Evolutionary conservation across 2,329 filamentous ascomycete genomes (phyloP).

Genomic region (Beauveria australis): DNA sequence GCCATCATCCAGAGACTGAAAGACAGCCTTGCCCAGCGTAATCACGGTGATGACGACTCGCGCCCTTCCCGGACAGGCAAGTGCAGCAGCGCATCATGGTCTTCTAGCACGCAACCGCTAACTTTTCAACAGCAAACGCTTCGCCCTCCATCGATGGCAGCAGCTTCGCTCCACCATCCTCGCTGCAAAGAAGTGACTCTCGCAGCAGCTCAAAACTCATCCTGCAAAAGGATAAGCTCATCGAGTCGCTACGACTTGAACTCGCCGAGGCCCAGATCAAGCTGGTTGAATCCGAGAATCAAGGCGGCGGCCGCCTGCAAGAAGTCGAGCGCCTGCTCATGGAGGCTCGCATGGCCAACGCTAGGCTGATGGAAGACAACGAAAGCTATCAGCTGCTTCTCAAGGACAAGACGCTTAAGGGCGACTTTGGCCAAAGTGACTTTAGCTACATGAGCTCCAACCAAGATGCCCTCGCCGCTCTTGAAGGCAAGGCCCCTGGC

Average conservation of each 20-base stretch:
- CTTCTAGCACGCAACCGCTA: neutral
- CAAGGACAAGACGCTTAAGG: constrained; percentile 90
- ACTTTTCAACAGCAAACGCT: constrained; percentile 35
- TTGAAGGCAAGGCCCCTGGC: constrained; percentile 46
- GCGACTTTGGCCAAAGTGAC: constrained; percentile 77
- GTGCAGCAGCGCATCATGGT: neutral
- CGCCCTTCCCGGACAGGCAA: constrained; percentile 9
- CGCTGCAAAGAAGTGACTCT: constrained; percentile 79
- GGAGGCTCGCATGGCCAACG: constrained; percentile 92
- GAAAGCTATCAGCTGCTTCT: constrained; percentile 95
- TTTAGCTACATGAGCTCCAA: constrained; percentile 65
- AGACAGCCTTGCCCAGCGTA: constrained; percentile 74
- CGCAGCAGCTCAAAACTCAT: constrained; percentile 83
- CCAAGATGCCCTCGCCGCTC: constrained; percentile 55
- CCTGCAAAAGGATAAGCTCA: constrained; percentile 92
- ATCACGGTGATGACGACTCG: constrained; percentile 42
- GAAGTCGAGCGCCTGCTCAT: constrained; percentile 87
- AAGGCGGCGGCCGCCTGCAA: constrained; percentile 76
- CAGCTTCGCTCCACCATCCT: constrained; percentile 80
- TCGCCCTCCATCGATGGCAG: constrained; percentile 64
- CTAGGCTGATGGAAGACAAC: constrained; percentile 94
- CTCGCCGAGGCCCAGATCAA: constrained; percentile 94
- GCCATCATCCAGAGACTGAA: constrained; percentile 84
- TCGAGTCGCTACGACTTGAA: constrained; percentile 85
- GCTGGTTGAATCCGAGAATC: constrained; percentile 86